phyloP scores from a whole-genome alignment of 306 rosid genomes.

The Prunus dulcis region DNA sequence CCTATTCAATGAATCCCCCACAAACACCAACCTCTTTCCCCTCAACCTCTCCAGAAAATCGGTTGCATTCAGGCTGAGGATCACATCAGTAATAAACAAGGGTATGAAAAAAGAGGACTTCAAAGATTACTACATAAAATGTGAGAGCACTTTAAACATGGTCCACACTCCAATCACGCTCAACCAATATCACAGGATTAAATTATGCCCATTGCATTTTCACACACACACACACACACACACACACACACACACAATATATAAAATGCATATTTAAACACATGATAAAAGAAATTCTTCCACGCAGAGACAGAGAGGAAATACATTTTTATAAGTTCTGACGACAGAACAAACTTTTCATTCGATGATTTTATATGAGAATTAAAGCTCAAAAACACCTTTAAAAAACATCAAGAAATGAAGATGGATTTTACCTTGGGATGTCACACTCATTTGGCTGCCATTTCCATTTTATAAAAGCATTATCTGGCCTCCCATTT shows the following conservation, averaged over 20 bases:
- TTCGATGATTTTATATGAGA: too few relatives aligned
- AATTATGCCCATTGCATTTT: too few relatives aligned
- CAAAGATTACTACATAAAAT: neutral
- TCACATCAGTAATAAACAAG: constrained; percentile 20
- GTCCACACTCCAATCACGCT: too few relatives aligned
- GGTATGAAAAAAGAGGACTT: neutral
- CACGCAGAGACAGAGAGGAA: too few relatives aligned
- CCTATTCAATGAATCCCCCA: constrained; percentile 92
- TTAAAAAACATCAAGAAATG: neutral
- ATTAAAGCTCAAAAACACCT: neutral
- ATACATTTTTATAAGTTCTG: too few relatives aligned
- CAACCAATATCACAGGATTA: too few relatives aligned
- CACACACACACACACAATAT: neutral
- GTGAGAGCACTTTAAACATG: neutral
- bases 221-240: neutral
- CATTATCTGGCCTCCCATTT: constrained; percentile 77
- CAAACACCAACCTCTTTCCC: constrained; percentile 76
- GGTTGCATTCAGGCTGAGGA: constrained; percentile 76
- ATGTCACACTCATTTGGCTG: constrained; percentile 78
- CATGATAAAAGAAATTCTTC: too few relatives aligned
- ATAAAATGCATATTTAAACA: too few relatives aligned
- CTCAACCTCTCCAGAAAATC: constrained; percentile 81
- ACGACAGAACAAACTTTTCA: too few relatives aligned
- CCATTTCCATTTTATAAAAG: constrained; percentile 86
- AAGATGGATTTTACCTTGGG: constrained; percentile 59